Base-by-base conservation (phyloP, 176 grass and related monocot species). In the Avena atlantica region DNA sequence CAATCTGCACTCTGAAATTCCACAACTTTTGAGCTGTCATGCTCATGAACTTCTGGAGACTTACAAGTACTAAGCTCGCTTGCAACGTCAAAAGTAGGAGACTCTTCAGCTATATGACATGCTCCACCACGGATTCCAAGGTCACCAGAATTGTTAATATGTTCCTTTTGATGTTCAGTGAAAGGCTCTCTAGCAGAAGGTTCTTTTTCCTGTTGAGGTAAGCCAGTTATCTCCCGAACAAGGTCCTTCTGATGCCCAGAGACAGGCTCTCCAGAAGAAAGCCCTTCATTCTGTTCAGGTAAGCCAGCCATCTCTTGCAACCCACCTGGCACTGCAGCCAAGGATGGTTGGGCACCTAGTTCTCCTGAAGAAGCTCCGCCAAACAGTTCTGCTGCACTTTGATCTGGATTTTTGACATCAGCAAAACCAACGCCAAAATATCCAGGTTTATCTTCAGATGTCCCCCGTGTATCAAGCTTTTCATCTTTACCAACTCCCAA, bases 381-480 rank as follows among this genome's bases (percentile, higher is more conserved):
- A 40, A 57, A 52, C 37, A 83, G 36, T 85, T 83, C 86, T 85
- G 82, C 78, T 81, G 88, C 31, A 79, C 55, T 91, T 76, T 84
- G 76, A 70, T 74, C 86, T 89, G 90, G 89, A 79, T 78, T 87
- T 62, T 78, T 93, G 74, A 87, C 68, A 94, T 96, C 77, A 40
- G 86, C 74, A 17, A 80, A 89, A 74, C 79, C 58, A 48, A 90
- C 87, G 24, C 81, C 68, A 48, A 86, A 79, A 60, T 91, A 86
- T 47, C 73, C 79, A 79, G 80, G 81, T 78, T 66, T 91, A 74
- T 93, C 87, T 57, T 88, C 82, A 83, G 90, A 92, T 57, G 56
- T 93, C 89, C 91, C 81, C 48, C 82, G 94, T 63, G 87, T 90
- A 49, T 90, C 86, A 64, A 74, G 87, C 14, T 94, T 94, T 60